Conservation (phyloP, 805 yeast genomes). For the Hanseniaspora singularis region DNA sequence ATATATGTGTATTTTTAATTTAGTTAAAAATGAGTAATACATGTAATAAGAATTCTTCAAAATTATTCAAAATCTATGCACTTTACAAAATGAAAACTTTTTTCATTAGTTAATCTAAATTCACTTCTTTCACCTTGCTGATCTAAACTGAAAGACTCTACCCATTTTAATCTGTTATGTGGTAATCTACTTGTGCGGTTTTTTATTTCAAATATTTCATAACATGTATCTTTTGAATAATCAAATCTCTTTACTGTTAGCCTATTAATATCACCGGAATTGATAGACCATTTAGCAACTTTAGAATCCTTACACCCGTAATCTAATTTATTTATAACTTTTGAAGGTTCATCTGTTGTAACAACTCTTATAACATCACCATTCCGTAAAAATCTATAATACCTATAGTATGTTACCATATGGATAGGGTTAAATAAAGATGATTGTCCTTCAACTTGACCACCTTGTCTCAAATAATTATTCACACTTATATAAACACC, state of each 20-base stretch:
- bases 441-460: slow-evolving; percentile 49
- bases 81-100: slow-evolving; percentile 66
- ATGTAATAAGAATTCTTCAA: no score
- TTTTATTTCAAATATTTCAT: slow-evolving; percentile 48
- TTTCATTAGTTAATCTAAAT: slow-evolving; percentile 57
- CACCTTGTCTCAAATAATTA: slow-evolving; percentile 75
- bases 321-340: slow-evolving; percentile 47
- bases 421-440: slow-evolving; percentile 67
- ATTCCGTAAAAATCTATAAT: slow-evolving; percentile 64
- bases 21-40: no score
- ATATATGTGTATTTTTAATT: no score
- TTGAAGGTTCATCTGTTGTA: slow-evolving; percentile 58
- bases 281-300: slow-evolving; percentile 47
- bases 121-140: slow-evolving; percentile 44
- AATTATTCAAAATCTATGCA: slow-evolving; percentile 33
- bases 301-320: slow-evolving; percentile 30
- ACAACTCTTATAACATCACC: slow-evolving; percentile 63
- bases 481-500: slow-evolving; percentile 83
- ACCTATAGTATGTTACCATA: slow-evolving; percentile 79
- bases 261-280: slow-evolving; percentile 38
- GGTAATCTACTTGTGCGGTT: slow-evolving; percentile 46
- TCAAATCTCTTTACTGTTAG: slow-evolving; percentile 48
- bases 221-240: slow-evolving; percentile 44
- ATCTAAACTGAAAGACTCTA: slow-evolving; percentile 45
- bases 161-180: slow-evolving; percentile 67